Conservation (phyloP, 805 yeast species). For the Candida michaelii region DNA sequence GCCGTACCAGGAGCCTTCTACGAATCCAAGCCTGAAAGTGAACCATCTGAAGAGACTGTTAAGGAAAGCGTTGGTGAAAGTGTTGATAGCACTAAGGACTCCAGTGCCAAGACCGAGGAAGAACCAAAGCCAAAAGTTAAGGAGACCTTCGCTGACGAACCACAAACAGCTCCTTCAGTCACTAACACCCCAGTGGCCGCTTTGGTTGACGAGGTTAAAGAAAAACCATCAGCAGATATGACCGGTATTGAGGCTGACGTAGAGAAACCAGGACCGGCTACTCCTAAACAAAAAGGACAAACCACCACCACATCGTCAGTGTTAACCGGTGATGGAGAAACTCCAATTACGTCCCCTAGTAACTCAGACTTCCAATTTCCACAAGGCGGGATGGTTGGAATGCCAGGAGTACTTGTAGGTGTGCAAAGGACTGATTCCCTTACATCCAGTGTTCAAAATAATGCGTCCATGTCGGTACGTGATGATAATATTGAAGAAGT, state of each 20-base stretch:
- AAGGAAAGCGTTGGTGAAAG: no score
- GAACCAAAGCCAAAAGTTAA: neutral
- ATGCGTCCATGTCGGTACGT: slow-evolving; percentile 87
- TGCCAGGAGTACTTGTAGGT: slow-evolving; percentile 43
- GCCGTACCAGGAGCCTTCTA: slow-evolving; percentile 10
- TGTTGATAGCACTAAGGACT: no score
- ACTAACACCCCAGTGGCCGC: slow-evolving; percentile 10
- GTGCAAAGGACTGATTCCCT: slow-evolving; percentile 72
- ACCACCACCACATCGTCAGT: slow-evolving; percentile 32
- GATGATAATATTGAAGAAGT: slow-evolving; percentile 57
- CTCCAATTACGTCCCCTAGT: slow-evolving; percentile 50
- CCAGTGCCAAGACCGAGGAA: no score
- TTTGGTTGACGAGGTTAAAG: slow-evolving; percentile 28
- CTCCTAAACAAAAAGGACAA: slow-evolving; percentile 14
- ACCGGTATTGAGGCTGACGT: slow-evolving; percentile 26
- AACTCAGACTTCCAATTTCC: slow-evolving; percentile 49
- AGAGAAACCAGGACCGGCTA: slow-evolving; percentile 1
- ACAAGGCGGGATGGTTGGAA: slow-evolving; percentile 43
- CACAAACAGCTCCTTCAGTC: neutral
- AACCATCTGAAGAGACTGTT: neutral
- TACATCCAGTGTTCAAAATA: slow-evolving; percentile 88
- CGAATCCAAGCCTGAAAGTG: neutral
- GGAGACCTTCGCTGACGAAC: neutral
- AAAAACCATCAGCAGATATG: slow-evolving; percentile 25
- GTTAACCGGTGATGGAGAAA: slow-evolving; percentile 35